Evolutionary conservation across 1,284 basidiomycete species (phyloP).

Genomic region (Pseudozyma hubeiensis): DNA sequence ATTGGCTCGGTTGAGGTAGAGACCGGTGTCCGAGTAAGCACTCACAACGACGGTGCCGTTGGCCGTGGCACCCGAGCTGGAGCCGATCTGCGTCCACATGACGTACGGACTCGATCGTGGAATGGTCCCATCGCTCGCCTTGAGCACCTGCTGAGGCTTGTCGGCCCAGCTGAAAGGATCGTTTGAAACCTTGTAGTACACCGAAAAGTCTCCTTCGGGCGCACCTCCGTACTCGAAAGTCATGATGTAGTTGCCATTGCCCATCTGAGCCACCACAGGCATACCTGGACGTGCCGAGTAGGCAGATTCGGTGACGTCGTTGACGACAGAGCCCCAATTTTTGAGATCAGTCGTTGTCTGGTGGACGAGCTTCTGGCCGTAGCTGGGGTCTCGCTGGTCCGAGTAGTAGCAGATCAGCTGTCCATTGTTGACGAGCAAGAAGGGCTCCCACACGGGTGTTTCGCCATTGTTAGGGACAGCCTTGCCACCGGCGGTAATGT

Average conservation of each 20-base stretch:
- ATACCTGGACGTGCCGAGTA: conserved; percentile 69
- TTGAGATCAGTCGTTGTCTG: conserved; percentile 66
- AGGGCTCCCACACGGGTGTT: conserved; percentile 69
- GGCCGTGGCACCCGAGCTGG: conserved; percentile 16
- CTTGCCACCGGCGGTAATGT: conserved; percentile 57
- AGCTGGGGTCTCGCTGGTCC: conserved; percentile 68
- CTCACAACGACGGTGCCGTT: conserved; percentile 68
- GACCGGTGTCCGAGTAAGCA: conserved; percentile 40
- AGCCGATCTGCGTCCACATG: conserved; percentile 66
- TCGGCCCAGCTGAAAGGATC: conserved; percentile 34
- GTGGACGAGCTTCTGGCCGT: conserved; percentile 69
- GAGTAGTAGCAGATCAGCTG: conserved; percentile 69
- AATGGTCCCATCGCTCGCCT: conserved; percentile 58
- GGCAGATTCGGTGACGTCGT: conserved; percentile 63
- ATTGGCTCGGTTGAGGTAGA: conserved; percentile 36
- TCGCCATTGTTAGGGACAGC: conserved; percentile 58
- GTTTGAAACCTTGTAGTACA: conserved; percentile 42
- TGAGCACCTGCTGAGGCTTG: conserved; percentile 34
- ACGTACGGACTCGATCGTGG: conserved; percentile 65
- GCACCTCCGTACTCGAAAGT: conserved; percentile 69
- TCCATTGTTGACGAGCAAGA: conserved; percentile 65
- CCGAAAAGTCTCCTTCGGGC: conserved; percentile 28
- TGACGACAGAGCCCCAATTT: conserved; percentile 67
- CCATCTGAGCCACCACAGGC: conserved; percentile 66
- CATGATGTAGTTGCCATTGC: conserved; percentile 67